Conservation (phyloP, 495 filamentous ascomycete species). For the Aspergillus ostianus region DNA sequence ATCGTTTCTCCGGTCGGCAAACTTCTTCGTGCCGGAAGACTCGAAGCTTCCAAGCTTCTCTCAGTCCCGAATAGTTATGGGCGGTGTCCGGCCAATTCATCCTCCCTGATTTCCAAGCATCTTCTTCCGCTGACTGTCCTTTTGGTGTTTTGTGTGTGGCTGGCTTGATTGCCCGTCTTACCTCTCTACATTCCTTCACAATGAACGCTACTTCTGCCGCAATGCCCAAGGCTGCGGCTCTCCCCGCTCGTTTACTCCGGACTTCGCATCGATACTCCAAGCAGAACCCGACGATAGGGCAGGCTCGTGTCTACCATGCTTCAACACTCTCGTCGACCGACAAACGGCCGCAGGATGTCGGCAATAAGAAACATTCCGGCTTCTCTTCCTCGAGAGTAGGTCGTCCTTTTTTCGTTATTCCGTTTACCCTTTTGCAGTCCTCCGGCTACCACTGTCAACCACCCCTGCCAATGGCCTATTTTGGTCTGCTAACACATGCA, state of each 20-base stretch:
- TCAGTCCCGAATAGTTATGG: slow-evolving; percentile 1
- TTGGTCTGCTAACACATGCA: not conserved
- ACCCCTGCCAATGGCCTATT: not conserved
- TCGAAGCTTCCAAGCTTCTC: slow-evolving; percentile 38
- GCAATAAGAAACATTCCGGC: slow-evolving; percentile 14
- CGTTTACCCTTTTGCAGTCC: not conserved
- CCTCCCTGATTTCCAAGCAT: slow-evolving; percentile 4
- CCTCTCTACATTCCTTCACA: slow-evolving; percentile 12
- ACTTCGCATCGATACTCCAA: slow-evolving; percentile 39
- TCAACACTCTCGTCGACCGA: slow-evolving; percentile 22
- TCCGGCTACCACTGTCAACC: slow-evolving; percentile 11
- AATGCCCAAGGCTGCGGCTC: slow-evolving; percentile 47
- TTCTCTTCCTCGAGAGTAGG: slow-evolving; percentile 31
- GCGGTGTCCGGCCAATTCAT: slow-evolving; percentile 2
- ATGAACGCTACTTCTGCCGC: slow-evolving; percentile 44
- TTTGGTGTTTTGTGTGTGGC: slow-evolving; percentile 12
- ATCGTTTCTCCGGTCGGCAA: slow-evolving; percentile 33
- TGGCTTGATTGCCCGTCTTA: slow-evolving; percentile 1
- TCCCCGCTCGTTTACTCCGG: slow-evolving; percentile 44
- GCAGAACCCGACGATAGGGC: slow-evolving; percentile 23
- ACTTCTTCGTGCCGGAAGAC: slow-evolving; percentile 30
- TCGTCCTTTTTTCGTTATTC: slow-evolving; percentile 6
- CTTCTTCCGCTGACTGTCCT: not conserved
- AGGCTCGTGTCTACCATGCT: slow-evolving; percentile 32
- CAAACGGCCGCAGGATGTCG: slow-evolving; percentile 23